Conservation (phyloP, 2,329 filamentous ascomycete genomes). For the Venturia carpophila region DNA sequence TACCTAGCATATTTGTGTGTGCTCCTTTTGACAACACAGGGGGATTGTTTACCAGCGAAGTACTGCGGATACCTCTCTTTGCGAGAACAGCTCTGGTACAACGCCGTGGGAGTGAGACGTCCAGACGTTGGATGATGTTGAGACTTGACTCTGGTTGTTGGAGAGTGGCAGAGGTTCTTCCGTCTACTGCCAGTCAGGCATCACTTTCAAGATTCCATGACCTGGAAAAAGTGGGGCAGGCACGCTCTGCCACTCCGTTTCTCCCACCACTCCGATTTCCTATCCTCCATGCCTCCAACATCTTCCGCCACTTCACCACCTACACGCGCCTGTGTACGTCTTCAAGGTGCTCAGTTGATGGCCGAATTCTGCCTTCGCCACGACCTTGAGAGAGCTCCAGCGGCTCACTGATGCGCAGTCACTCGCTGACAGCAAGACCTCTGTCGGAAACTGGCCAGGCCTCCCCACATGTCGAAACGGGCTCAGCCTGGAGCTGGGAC, state of each 20-base stretch:
- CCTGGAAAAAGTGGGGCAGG: conserved; percentile 3
- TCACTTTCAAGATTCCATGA: neutral
- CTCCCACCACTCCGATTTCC: neutral
- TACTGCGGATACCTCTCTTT: too few species aligned
- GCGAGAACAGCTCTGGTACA: neutral
- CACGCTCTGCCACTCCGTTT: neutral
- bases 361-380: neutral
- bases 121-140: neutral
- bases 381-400: neutral
- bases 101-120: neutral
- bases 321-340: neutral
- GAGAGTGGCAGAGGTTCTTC: neutral
- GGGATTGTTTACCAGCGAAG: neutral
- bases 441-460: neutral
- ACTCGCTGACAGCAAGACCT: neutral
- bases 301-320: neutral
- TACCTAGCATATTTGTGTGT: neutral
- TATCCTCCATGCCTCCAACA: neutral
- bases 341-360: neutral
- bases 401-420: neutral
- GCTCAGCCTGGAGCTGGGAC: neutral
- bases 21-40: neutral
- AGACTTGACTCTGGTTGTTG: neutral
- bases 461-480: neutral
- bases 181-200: neutral